A percentile compares a stretch with the other conserved stretches of the same genome.
Conservation (phyloP, 768 basidiomycete genomes). For the Calocera cornea region DNA sequence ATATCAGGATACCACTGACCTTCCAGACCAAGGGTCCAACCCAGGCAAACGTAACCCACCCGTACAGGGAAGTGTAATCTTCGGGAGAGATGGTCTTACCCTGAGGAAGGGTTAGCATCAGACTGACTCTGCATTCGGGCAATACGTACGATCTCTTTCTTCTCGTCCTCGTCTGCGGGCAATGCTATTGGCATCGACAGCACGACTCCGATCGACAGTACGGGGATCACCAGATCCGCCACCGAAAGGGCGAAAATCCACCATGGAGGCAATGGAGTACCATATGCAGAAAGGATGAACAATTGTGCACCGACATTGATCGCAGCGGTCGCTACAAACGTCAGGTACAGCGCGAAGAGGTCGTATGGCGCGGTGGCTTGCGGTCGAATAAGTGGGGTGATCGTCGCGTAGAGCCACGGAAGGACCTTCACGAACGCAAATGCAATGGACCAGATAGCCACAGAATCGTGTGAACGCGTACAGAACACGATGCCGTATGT, state of each 20-base stretch:
- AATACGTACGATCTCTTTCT: conserved; percentile 47
- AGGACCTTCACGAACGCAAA: conserved; percentile 34
- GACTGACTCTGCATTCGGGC: not conserved
- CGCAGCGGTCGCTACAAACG: conserved; percentile 34
- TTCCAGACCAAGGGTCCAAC: conserved; percentile 43
- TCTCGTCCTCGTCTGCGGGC: conserved; percentile 41
- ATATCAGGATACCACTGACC: conserved; percentile 28
- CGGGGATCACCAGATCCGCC: conserved; percentile 34
- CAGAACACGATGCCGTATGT: conserved; percentile 33
- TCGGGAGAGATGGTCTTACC: conserved; percentile 50
- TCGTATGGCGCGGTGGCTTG: conserved; percentile 48
- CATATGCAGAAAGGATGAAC: conserved; percentile 38
- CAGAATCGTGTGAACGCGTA: not conserved
- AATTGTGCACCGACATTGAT: conserved; percentile 41
- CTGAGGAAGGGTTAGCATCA: conserved; percentile 21
- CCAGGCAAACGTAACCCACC: conserved; percentile 53
- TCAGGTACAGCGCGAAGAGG: conserved; percentile 43
- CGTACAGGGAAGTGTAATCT: conserved; percentile 58
- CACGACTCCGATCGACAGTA: conserved; percentile 34
- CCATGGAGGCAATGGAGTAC: conserved; percentile 30
- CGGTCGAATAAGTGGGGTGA: conserved; percentile 41
- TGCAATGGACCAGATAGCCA: not conserved
- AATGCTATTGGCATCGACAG: conserved; percentile 52
- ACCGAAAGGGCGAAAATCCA: conserved; percentile 19
- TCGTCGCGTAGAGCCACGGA: conserved; percentile 54